phyloP scores from a whole-genome alignment of 2,329 filamentous ascomycete species.

The Verticillium tricorpus region DNA sequence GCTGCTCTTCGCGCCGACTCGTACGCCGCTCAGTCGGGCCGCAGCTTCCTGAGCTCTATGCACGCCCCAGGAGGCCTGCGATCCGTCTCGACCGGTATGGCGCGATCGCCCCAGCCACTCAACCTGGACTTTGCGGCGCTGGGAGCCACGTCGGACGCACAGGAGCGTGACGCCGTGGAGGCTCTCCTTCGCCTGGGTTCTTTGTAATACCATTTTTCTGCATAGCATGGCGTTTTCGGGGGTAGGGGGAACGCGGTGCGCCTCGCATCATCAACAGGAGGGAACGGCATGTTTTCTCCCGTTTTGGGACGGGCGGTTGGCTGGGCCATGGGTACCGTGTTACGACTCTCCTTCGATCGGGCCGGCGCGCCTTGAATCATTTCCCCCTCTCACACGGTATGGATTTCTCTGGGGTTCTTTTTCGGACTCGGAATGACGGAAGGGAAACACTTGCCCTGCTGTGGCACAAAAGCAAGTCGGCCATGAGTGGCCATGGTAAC shows the following conservation, averaged over 20 bases:
- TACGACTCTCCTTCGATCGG: conserved; percentile 20
- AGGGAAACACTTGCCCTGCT: background rate
- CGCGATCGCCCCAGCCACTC: conserved; percentile 44
- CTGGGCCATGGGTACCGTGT: conserved; percentile 24
- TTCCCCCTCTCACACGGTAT: conserved; percentile 24
- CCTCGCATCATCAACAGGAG: background rate
- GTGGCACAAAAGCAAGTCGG: background rate
- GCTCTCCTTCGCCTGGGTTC: conserved; percentile 78
- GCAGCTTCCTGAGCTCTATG: conserved; percentile 37
- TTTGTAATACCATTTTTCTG: conserved; percentile 54
- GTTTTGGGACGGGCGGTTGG: conserved; percentile 8
- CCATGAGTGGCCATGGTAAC: background rate
- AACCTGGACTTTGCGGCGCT: conserved; percentile 49
- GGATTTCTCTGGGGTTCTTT: conserved; percentile 13
- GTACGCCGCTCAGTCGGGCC: conserved; percentile 51
- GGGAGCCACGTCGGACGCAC: conserved; percentile 54
- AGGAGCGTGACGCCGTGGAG: conserved; percentile 78
- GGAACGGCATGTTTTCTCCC: background rate
- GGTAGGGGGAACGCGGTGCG: conserved; percentile 5
- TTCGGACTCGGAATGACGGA: background rate
- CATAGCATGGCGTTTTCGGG: conserved; percentile 49
- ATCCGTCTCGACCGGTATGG: conserved; percentile 51
- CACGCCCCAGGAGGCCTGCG: conserved; percentile 43
- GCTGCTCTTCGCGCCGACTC: conserved; percentile 71
- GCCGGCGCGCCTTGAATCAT: conserved; percentile 26